Evolutionary conservation across 495 filamentous ascomycete species (phyloP), one percentile per base, ranked within the genome.

Genomic region (Glutinoglossum americanum): DNA sequence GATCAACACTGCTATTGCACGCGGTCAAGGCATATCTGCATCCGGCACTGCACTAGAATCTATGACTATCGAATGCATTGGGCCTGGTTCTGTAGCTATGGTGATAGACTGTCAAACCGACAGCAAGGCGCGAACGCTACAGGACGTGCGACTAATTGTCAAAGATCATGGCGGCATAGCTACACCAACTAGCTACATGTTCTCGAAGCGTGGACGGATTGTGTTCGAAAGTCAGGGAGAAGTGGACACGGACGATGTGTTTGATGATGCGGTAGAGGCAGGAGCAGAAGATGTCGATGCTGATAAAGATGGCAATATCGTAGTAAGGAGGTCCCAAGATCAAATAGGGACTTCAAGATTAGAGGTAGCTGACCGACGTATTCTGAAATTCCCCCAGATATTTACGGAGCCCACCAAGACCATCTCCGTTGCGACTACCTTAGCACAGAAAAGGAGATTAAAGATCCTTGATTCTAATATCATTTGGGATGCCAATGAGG

Each of bases 71-170:
- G 92, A 99, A 72, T 84, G 82, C 1, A 84, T 97, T 60, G 68
- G 93, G 25, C 86, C 85, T 1, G 78, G 80, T 0, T 79, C 80
- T 8, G 77, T 94, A 21, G 89, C 85, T 9, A 71, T 88, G 15
- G 80, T 99, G 13, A 76, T 94, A 59, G 87, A 87, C 63, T 85
- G 80, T 65, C 79, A 87, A 65, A 90, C 89, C 1, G 90, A 96
- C 61, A 84, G 78, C 64, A 88, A 85, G 66, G 69, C 72, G 48
- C 77, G 86, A 23, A 76, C 80, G 25, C 69, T 95, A 32, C 75
- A 81, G 60, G 85, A 92, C 47, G 61, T 96, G 13, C 78, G 83
- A 32, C 58, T 70, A 48, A 60, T 83, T 9, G 70, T 94, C 59
- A 88, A 87, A 66, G 76, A 81, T 30, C 65, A 70, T 45, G 80